Conservation (phyloP, 2,329 filamentous ascomycete genomes). For the Hymenoscyphus fraxineus region DNA sequence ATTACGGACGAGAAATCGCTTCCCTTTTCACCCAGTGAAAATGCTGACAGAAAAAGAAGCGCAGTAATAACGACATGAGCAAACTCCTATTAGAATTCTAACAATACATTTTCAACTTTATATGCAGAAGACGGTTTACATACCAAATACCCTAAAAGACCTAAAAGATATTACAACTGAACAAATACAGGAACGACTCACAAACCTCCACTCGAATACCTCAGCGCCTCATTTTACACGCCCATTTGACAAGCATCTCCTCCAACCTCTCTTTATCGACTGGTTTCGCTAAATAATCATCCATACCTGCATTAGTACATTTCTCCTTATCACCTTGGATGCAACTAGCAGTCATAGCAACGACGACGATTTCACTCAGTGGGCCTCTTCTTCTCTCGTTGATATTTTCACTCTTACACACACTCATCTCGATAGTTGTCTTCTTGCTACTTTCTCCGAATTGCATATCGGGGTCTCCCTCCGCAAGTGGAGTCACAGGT, state of each 20-base stretch:
- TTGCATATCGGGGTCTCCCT: neutral
- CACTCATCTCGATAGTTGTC: neutral
- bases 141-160: too few species aligned
- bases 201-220: too few species aligned
- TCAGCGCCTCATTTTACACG: constrained; percentile 8
- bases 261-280: constrained; percentile 34
- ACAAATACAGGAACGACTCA: too few species aligned
- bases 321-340: constrained; percentile 46
- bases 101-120: too few species aligned
- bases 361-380: constrained; percentile 42
- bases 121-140: too few species aligned
- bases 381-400: constrained; percentile 29
- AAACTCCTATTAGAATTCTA: too few species aligned
- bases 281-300: constrained; percentile 51
- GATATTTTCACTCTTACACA: constrained; percentile 33
- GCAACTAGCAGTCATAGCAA: constrained; percentile 50
- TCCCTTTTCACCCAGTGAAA: too few species aligned
- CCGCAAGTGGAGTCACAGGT: neutral
- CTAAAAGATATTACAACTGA: too few species aligned
- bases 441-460: neutral
- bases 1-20: too few species aligned
- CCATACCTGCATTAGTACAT: constrained; percentile 48
- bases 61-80: too few species aligned
- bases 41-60: too few species aligned
- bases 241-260: constrained; percentile 28